These are phyloP conservation scores for Letharia columbiana DNA, from an alignment of 495 filamentous ascomycete species.

Conservation along the genomic window DNA sequence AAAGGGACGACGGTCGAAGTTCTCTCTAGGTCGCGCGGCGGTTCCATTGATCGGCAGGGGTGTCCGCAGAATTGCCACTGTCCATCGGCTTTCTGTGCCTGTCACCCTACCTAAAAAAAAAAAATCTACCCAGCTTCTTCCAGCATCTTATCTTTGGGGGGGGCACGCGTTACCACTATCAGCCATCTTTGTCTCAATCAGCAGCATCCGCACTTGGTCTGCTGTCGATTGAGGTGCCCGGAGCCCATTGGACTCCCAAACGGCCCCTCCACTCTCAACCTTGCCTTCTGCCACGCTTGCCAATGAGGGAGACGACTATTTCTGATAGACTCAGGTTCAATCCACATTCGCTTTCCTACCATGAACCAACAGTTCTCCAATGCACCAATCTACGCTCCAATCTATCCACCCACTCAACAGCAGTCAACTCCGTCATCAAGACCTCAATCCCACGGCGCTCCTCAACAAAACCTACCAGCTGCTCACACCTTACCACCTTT, in stretches of 20 bases:
- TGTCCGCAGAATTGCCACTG: not conserved
- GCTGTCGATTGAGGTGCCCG: not conserved
- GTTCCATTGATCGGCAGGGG: not conserved
- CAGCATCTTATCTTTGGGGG: not conserved
- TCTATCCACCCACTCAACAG: slow-evolving; percentile 12
- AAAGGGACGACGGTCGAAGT: not conserved
- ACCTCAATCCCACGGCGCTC: slow-evolving; percentile 9
- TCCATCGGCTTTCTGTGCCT: slow-evolving; percentile 1
- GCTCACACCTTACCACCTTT: slow-evolving; percentile 12
- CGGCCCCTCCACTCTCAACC: not conserved
- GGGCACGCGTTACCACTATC: not conserved
- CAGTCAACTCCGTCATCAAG: slow-evolving; percentile 9
- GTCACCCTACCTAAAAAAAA: not conserved
- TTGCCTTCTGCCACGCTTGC: not conserved
- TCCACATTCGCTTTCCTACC: slow-evolving; percentile 12
- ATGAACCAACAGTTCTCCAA: slow-evolving; percentile 22
- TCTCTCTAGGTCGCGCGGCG: not conserved
- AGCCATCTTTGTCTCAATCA: slow-evolving; percentile 5
- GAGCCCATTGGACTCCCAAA: not conserved
- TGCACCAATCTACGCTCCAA: slow-evolving; percentile 15
- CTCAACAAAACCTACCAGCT: slow-evolving; percentile 6
- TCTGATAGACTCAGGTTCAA: not conserved
- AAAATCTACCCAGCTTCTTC: not conserved
- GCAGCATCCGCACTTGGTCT: not conserved
- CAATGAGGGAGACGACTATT: slow-evolving; percentile 10